A percentile compares a stretch with the other conserved stretches of the same genome.
Evolutionary conservation across 2,329 filamentous ascomycete genomes (phyloP).

Genomic region (Ramularia endophylla): DNA sequence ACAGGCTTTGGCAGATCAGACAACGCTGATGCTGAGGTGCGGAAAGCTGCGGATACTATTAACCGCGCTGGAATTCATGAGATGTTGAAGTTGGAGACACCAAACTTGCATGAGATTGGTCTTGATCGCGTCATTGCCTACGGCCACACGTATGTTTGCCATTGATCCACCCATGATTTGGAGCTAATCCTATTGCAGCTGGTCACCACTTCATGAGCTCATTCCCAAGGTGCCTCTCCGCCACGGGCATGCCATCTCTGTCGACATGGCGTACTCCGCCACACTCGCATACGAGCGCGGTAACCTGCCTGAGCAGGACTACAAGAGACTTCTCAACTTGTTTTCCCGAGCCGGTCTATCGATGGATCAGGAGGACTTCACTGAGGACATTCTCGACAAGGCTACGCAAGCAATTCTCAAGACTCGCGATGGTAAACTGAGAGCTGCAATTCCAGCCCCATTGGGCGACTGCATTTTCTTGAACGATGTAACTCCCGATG

Average conservation of each 20-base stretch:
- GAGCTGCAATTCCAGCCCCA: conserved; percentile 63
- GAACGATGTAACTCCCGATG: conserved; percentile 58
- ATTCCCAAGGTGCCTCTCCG: conserved; percentile 62
- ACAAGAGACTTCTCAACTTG: conserved; percentile 56
- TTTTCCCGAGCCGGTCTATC: conserved; percentile 66
- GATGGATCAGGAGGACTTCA: conserved; percentile 65
- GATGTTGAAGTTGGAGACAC: conserved; percentile 68
- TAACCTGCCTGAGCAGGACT: conserved; percentile 54
- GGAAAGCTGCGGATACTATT: conserved; percentile 58
- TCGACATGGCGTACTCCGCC: conserved; percentile 70
- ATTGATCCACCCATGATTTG: too few relatives aligned
- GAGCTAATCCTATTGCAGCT: conserved; percentile 36
- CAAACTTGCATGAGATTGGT: conserved; percentile 67
- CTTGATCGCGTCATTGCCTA: conserved; percentile 68
- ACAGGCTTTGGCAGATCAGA: conserved; percentile 60
- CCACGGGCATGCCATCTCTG: conserved; percentile 68
- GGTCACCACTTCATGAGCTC: conserved; percentile 67
- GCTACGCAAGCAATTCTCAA: conserved; percentile 64
- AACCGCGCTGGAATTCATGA: conserved; percentile 64
- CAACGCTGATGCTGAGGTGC: conserved; percentile 50
- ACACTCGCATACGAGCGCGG: conserved; percentile 61
- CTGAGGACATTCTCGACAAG: conserved; percentile 58
- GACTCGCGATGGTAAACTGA: conserved; percentile 62
- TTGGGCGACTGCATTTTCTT: conserved; percentile 62
- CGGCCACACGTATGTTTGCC: conserved; percentile 55